Evolutionary conservation across 305 asterid species (phyloP), one percentile per base, ranked within the genome.

Genomic region (Rubia tinctorum): DNA sequence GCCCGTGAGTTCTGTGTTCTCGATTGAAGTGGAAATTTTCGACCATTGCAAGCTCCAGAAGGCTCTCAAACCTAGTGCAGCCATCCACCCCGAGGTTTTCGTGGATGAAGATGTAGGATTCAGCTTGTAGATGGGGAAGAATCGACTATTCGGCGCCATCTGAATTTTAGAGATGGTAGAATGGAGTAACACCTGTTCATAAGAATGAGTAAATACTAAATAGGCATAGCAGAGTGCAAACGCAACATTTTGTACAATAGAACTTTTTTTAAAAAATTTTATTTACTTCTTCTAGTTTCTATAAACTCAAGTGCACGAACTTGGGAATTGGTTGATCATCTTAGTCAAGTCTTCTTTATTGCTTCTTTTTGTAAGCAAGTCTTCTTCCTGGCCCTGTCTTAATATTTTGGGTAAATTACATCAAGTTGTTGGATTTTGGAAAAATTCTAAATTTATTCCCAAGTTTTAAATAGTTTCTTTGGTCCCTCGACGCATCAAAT

Each of bases 21-120:
- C 73, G 53, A 83, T 94, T 40, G 92, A 89, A 80, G 97, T 91
- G 6, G 99, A 94, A 86, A 84, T 94, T 30, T 90, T 91, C 2
- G 2, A 2, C 2, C 30, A 27, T 27, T 27, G 2, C 30, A 94
- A 94, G 87, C 96, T 94, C 78, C 87, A 87, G 25, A 90, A 89
- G 73, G 99, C 90, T 47, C 95, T 94, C 6, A 85, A 88, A 60
- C 84, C 83, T 76, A 89, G 87, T 55, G 91, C 95, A 7, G 85
- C 79, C 1, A 84, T 93, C 30, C 84, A 93, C 83, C 96, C 94
- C 4, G 89, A 79, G 78, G 76, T 83, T 71, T 86, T 87, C 51
- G 65, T 74, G 7, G 82, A 83, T 49, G 79, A 84, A 71, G 70
- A 34, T 34, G 82, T 80, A 39, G 83, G 73, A 25, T 74, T 66